Evolutionary conservation across 2,329 filamentous ascomycete genomes (phyloP).

Genomic region (Nannizziopsis arthrosporioides): DNA sequence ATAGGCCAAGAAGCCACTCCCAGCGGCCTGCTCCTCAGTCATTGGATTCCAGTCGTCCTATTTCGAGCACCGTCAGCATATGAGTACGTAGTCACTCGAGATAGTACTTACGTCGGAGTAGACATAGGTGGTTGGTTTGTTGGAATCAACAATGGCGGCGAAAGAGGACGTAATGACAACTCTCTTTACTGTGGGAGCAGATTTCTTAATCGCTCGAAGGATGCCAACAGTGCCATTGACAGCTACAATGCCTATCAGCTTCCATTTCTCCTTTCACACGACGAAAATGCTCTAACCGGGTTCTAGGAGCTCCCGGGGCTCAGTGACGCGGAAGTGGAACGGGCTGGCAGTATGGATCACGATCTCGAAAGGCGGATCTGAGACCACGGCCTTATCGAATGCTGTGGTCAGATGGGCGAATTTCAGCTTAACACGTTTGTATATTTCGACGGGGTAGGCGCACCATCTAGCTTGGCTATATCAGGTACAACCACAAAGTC

Average conservation of each 20-base stretch:
- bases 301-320: constrained; percentile 48
- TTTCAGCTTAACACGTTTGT: neutral
- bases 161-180: constrained; percentile 62
- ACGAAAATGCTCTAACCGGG: constrained; percentile 40
- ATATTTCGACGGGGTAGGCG: neutral
- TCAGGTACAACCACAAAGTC: constrained; percentile 60
- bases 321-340: constrained; percentile 61
- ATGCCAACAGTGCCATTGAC: constrained; percentile 54
- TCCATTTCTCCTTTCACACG: neutral
- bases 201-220: constrained; percentile 49
- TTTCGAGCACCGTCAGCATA: constrained; percentile 15
- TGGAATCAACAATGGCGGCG: constrained; percentile 49
- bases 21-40: constrained; percentile 31
- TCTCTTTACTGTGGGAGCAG: constrained; percentile 55
- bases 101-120: constrained; percentile 13
- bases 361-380: constrained; percentile 55
- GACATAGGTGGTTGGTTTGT: constrained; percentile 26
- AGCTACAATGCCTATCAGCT: constrained; percentile 37
- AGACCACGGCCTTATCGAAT: constrained; percentile 54
- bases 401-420: constrained; percentile 29
- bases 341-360: constrained; percentile 66
- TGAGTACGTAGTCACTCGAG: neutral
- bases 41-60: constrained; percentile 36
- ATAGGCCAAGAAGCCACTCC: constrained; percentile 29
- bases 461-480: constrained; percentile 43